A percentile compares a stretch with the other conserved stretches of the same genome.
These are phyloP conservation scores for Silene latifolia DNA, from an alignment of 148 eudicot genomes.

Conservation along the genomic window DNA sequence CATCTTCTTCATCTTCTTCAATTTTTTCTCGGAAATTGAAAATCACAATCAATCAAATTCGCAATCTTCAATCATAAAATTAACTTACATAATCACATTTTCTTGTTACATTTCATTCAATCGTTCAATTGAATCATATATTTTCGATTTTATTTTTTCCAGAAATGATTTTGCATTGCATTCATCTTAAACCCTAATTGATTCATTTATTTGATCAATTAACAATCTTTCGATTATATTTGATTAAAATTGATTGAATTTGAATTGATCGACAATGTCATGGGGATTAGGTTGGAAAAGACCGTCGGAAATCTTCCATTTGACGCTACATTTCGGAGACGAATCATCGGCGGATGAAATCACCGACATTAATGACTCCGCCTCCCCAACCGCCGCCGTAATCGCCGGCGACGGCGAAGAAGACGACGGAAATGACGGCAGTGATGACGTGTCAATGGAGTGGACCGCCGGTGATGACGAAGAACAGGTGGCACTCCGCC, in stretches of 20 bases:
- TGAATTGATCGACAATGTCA: constrained; percentile 50
- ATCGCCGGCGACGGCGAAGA: constrained; percentile 16
- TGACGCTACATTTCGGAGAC: constrained; percentile 63
- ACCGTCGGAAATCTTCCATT: constrained; percentile 65
- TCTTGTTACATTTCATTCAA: background rate
- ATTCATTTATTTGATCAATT: background rate
- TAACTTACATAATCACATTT: background rate
- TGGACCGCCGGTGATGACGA: constrained; percentile 95
- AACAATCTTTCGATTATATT: background rate
- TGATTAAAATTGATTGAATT: constrained; percentile 4
- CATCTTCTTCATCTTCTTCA: background rate
- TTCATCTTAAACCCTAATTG: constrained; percentile 12
- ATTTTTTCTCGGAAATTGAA: background rate
- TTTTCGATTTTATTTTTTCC: background rate
- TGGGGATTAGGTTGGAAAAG: constrained; percentile 99
- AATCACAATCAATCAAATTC: background rate
- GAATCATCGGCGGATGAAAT: constrained; percentile 22
- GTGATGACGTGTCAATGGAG: constrained; percentile 39
- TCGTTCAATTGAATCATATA: background rate
- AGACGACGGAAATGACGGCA: constrained; percentile 22
- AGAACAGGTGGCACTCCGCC: constrained; percentile 72
- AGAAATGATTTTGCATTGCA: no score
- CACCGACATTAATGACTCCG: background rate
- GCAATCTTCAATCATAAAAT: background rate
- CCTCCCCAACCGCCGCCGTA: background rate